phyloP scores from a whole-genome alignment of 1,139 yeast genomes.

The Citeromyces siamensis region DNA sequence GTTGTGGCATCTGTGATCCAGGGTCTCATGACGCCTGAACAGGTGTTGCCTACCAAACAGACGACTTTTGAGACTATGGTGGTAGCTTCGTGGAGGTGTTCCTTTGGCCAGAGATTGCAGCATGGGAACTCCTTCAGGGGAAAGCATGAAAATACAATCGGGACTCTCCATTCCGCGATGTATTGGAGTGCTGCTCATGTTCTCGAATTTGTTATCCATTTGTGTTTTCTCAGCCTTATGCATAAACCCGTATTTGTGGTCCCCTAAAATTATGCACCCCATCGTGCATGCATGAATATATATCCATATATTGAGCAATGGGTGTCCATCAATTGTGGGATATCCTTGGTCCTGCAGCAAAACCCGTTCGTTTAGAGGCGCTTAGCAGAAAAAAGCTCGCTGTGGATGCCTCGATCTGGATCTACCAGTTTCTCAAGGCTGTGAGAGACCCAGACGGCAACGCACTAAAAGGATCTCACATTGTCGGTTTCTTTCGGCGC shows the following conservation, averaged over 20 bases:
- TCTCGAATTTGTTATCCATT: not conserved
- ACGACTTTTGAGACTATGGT: not conserved
- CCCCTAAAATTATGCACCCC: not conserved
- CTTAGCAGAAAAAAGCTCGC: conserved; percentile 69
- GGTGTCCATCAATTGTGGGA: conserved; percentile 97
- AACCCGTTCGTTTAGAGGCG: conserved; percentile 84
- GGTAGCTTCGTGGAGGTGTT: not conserved
- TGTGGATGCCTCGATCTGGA: conserved; percentile 98
- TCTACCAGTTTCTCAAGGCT: conserved; percentile 92
- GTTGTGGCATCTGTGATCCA: conserved; percentile 1
- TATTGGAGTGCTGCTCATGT: not conserved
- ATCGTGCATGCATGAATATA: not conserved
- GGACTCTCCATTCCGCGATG: not conserved
- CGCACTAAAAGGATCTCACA: conserved; percentile 67
- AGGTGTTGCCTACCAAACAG: not conserved
- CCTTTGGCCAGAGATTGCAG: not conserved
- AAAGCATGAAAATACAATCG: conserved; percentile 5
- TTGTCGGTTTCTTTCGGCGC: conserved; percentile 88
- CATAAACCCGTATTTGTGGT: not conserved
- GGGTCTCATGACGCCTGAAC: not conserved
- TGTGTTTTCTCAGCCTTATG: not conserved
- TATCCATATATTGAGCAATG: conserved; percentile 30
- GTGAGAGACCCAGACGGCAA: conserved; percentile 83
- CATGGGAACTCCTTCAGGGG: conserved; percentile 5
- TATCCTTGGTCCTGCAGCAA: conserved; percentile 78